Percentiles rank a stretch among this genome's conserved stretches.
phyloP scores from a whole-genome alignment of 306 rosid genomes.

The Oemleria cerasiformis region DNA sequence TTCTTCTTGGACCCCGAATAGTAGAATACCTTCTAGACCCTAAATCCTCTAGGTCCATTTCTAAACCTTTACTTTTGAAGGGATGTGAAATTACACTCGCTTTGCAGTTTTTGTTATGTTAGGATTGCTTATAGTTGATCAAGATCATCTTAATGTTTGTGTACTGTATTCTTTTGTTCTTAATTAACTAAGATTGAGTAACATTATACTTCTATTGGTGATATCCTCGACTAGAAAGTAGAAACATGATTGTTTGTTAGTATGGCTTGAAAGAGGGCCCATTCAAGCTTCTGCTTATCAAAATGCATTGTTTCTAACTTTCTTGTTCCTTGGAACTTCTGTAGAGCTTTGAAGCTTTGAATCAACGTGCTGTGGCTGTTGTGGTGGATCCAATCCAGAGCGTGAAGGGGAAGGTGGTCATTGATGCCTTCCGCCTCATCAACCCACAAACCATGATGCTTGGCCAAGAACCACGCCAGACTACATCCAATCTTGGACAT shows the following conservation, averaged over 20 bases:
- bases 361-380: constrained; percentile 94
- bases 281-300: background rate
- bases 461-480: constrained; percentile 92
- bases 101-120: background rate
- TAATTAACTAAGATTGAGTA: background rate
- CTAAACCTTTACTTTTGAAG: background rate
- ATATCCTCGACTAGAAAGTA: background rate
- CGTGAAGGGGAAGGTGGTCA: constrained; percentile 94
- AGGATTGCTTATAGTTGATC: background rate
- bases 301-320: constrained; percentile 4
- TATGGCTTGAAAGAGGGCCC: background rate
- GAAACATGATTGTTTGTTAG: background rate
- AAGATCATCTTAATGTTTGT: background rate
- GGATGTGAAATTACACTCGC: background rate
- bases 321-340: constrained; percentile 8
- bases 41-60: background rate
- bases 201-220: background rate
- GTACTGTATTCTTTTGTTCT: background rate
- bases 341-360: constrained; percentile 93
- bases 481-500: constrained; percentile 94
- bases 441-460: constrained; percentile 98
- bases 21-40: background rate
- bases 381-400: constrained; percentile 97
- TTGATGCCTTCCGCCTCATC: constrained; percentile 91
- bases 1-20: background rate